phyloP scores from a whole-genome alignment of 768 basidiomycete genomes.

The Lactifluus rugatus region DNA sequence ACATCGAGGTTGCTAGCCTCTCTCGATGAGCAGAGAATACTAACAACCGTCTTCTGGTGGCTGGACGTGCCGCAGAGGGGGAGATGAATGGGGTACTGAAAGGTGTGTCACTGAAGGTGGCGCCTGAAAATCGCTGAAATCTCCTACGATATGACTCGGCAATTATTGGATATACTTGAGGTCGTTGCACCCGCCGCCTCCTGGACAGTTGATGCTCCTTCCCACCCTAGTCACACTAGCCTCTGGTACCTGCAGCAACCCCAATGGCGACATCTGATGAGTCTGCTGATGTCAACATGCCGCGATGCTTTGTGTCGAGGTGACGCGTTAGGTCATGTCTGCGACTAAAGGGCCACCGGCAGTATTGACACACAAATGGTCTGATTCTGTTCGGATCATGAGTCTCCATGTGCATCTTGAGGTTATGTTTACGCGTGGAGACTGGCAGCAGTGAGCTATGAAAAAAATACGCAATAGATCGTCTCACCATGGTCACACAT shows the following conservation, averaged over 20 bases:
- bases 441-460: conserved; percentile 36
- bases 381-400: conserved; percentile 89
- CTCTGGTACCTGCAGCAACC: too few relatives aligned
- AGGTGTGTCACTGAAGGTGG: background rate
- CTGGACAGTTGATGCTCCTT: conserved; percentile 20
- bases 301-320: conserved; percentile 69
- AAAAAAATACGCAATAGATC: conserved; percentile 6
- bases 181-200: conserved; percentile 36
- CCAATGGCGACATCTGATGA: too few relatives aligned
- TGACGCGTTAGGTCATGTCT: conserved; percentile 92
- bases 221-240: conserved; percentile 22
- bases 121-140: background rate
- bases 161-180: too few relatives aligned
- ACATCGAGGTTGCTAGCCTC: conserved; percentile 22
- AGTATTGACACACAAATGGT: conserved; percentile 84
- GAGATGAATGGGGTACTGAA: background rate
- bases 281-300: too few relatives aligned
- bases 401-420: conserved; percentile 92
- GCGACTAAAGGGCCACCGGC: conserved; percentile 84
- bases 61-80: conserved; percentile 14
- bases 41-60: conserved; percentile 20
- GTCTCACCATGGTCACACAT: conserved; percentile 63
- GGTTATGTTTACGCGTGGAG: conserved; percentile 86
- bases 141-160: background rate
- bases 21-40: conserved; percentile 20